Evolutionary conservation across 495 filamentous ascomycete genomes (phyloP).

Genomic region (Sabuloglossum arenarium): DNA sequence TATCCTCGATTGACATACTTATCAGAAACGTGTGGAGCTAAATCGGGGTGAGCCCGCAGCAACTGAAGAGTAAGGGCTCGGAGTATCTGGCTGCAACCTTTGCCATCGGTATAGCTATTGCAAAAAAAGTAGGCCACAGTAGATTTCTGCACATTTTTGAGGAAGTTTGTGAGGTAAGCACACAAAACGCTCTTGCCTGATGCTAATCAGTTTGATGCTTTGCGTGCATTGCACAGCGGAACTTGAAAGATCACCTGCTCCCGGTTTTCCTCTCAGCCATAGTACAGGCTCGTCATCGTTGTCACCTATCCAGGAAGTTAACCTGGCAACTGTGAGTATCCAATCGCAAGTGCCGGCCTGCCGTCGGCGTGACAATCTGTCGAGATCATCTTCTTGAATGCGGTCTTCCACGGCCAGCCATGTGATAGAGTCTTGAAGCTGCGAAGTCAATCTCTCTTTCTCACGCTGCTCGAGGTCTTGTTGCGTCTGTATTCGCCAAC

Average conservation of each 20-base stretch:
- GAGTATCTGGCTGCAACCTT: background rate
- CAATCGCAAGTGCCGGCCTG: constrained; percentile 3
- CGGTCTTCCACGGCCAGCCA: constrained; percentile 7
- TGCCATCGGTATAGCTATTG: background rate
- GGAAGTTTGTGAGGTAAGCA: background rate
- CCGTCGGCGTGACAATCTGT: background rate
- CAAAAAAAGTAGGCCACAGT: background rate
- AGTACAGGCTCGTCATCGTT: background rate
- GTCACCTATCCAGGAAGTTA: constrained; percentile 6
- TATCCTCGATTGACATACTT: background rate
- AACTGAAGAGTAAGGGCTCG: background rate
- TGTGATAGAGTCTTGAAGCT: constrained; percentile 1
- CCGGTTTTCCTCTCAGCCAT: constrained; percentile 11
- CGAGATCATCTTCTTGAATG: constrained; percentile 5
- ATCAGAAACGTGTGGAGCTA: background rate
- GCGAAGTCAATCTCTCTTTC: constrained; percentile 1
- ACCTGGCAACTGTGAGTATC: background rate
- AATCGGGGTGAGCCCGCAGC: background rate
- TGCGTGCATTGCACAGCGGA: no score
- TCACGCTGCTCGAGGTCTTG: constrained; percentile 5
- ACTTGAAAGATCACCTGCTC: constrained; percentile 8
- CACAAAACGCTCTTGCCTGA: constrained; percentile 2
- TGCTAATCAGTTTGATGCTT: background rate
- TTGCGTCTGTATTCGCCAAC: constrained; percentile 6
- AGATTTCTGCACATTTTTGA: background rate